Percentiles rank a stretch among this genome's conserved stretches.
Evolutionary conservation across 805 yeast genomes (phyloP).

Genomic region (Phaffomyces opuntiae): DNA sequence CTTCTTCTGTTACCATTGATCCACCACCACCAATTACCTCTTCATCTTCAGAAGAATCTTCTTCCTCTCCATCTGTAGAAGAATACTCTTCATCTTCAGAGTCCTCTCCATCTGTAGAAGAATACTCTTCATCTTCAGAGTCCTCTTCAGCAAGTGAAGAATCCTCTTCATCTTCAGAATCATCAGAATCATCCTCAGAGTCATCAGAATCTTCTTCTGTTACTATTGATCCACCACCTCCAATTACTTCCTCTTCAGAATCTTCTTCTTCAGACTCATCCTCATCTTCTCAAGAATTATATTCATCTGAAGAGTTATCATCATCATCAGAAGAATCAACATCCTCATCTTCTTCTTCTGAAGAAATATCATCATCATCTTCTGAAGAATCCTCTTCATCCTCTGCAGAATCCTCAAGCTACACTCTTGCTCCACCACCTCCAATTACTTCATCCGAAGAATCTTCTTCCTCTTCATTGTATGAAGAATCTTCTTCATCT

Average conservation of each 20-base stretch:
- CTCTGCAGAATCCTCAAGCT: background rate
- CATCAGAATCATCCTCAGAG: too few species aligned
- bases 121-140: background rate
- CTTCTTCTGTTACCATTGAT: background rate
- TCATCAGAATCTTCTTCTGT: background rate
- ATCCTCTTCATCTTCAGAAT: too few species aligned
- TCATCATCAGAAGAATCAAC: background rate
- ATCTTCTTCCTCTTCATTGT: conserved; percentile 2
- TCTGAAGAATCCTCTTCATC: conserved; percentile 1
- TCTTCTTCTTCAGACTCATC: too few species aligned
- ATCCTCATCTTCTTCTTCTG: background rate
- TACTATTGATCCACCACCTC: too few species aligned
- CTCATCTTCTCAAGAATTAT: too few species aligned
- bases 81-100: background rate
- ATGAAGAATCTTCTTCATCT: background rate
- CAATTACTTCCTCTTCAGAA: background rate
- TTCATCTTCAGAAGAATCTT: background rate
- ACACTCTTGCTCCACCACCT: background rate
- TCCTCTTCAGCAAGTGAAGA: too few species aligned
- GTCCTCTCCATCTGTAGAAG: background rate
- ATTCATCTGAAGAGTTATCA: background rate
- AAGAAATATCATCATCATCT: background rate
- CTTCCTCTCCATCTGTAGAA: too few species aligned
- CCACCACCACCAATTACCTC: too few species aligned
- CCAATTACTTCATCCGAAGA: background rate